Conservation (phyloP, 2,329 filamentous ascomycete species). For the Helotiales sp. region DNA sequence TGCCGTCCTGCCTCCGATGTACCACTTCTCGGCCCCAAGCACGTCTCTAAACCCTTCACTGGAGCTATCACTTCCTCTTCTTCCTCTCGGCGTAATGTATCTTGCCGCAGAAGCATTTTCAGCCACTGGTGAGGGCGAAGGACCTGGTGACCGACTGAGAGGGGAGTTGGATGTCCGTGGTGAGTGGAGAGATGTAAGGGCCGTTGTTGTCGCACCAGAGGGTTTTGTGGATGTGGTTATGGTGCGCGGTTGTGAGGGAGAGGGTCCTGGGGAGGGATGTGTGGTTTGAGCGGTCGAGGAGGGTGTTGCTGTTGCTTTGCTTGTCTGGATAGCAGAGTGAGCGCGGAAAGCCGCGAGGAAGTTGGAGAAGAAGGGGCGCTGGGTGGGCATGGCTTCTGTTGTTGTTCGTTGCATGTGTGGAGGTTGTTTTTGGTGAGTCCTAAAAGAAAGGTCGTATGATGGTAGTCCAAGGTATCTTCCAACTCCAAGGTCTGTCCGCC, state of each 20-base stretch:
- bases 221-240: constrained; percentile 39
- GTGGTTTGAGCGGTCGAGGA: constrained; percentile 27
- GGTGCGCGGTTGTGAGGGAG: constrained; percentile 39
- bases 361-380: constrained; percentile 44
- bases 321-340: constrained; percentile 38
- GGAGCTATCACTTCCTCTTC: constrained; percentile 73
- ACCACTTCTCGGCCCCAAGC: constrained; percentile 77
- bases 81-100: constrained; percentile 30
- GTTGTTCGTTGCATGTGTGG: constrained; percentile 12
- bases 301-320: constrained; percentile 31
- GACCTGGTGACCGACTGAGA: constrained; percentile 33
- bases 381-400: constrained; percentile 35
- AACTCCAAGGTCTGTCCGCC: neutral
- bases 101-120: constrained; percentile 19
- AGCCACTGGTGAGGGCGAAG: constrained; percentile 15
- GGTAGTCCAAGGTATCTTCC: neutral
- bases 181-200: constrained; percentile 39
- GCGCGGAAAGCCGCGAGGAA: constrained; percentile 44
- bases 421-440: neutral
- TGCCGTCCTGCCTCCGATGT: constrained; percentile 77
- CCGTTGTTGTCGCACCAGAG: constrained; percentile 36
- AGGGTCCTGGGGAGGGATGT: constrained; percentile 19
- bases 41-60: constrained; percentile 78
- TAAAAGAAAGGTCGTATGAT: neutral
- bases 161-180: constrained; percentile 39